Conservation (phyloP, 2,329 filamentous ascomycete species). For the Magnaporthiopsis incrustans region DNA sequence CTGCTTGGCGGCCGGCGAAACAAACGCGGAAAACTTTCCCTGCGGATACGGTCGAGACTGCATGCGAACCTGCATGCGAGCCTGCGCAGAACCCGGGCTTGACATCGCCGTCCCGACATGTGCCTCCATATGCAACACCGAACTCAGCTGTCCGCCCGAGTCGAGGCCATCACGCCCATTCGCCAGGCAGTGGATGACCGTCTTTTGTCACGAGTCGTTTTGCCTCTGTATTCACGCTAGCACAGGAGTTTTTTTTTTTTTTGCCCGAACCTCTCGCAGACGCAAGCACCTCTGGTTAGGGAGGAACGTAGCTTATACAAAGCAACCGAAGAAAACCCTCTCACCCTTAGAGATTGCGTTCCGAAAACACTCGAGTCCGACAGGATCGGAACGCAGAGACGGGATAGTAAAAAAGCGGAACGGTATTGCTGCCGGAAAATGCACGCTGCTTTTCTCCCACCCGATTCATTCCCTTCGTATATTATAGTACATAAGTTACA, state of each 20-base stretch:
- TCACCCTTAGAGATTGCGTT: background rate
- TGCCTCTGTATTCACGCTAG: too few relatives aligned
- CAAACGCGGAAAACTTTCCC: background rate
- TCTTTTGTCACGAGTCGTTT: too few relatives aligned
- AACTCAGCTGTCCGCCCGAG: background rate
- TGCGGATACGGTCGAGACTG: background rate
- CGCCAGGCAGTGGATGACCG: background rate
- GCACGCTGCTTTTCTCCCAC: conserved; percentile 3
- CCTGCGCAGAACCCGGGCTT: background rate
- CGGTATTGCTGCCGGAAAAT: background rate
- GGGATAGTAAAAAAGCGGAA: background rate
- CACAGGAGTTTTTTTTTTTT: too few relatives aligned
- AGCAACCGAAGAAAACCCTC: background rate
- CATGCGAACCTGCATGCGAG: background rate
- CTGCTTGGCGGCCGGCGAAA: background rate
- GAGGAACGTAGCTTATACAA: too few relatives aligned
- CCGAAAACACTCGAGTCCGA: background rate
- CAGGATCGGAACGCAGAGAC: background rate
- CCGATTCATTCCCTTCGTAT: conserved; percentile 1
- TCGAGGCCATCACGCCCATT: background rate
- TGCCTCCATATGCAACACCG: background rate
- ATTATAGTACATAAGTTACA: conserved; percentile 9
- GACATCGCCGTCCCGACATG: background rate
- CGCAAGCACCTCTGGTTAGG: too few relatives aligned
- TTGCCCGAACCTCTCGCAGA: too few relatives aligned